These are phyloP conservation scores for Chrysanthemum seticuspe DNA, from an alignment of 129 eudicot species.

Conservation along the genomic window DNA sequence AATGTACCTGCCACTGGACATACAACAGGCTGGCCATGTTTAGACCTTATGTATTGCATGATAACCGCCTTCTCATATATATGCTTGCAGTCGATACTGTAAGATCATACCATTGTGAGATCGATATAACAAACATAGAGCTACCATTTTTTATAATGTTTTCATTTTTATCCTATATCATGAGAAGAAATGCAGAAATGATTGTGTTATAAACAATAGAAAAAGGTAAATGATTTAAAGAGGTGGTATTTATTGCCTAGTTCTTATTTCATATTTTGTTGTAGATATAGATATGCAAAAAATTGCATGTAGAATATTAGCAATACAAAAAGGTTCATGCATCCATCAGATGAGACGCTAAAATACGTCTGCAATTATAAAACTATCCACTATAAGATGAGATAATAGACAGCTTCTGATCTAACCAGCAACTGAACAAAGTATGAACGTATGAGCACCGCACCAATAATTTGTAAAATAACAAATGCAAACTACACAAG, in stretches of 20 bases:
- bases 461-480: not conserved
- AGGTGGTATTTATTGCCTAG: not conserved
- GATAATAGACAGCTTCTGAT: not conserved
- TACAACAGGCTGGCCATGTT: constrained; percentile 27
- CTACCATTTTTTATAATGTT: not conserved
- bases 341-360: constrained; percentile 1
- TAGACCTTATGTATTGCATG: constrained; percentile 55
- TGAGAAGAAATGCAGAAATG: constrained; percentile 5
- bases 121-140: constrained; percentile 6
- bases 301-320: constrained; percentile 2
- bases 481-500: not conserved
- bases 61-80: constrained; percentile 67
- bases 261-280: not conserved
- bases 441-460: not conserved
- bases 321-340: not conserved
- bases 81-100: constrained; percentile 93
- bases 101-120: constrained; percentile 7
- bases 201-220: not conserved
- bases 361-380: not conserved
- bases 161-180: not conserved
- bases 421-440: not conserved
- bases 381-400: not conserved
- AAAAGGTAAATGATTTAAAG: not conserved
- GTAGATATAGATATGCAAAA: not conserved
- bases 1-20: constrained; percentile 85